Evolutionary conservation across 495 filamentous ascomycete species (phyloP), one percentile per base, ranked within the genome.

Genomic region (Talaromyces adpressus): DNA sequence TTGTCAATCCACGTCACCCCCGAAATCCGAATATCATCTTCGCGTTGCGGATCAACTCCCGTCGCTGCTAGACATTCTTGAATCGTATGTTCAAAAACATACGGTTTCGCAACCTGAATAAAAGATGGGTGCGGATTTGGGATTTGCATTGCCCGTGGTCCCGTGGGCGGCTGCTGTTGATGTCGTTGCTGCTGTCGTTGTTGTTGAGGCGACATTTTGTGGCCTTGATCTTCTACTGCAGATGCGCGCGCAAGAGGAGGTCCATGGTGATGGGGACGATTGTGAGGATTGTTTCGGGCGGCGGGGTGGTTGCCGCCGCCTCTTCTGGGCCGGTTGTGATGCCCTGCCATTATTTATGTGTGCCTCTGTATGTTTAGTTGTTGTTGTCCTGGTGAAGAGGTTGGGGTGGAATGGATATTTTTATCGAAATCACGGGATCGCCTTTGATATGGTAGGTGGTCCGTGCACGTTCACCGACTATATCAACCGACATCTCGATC

Each of bases 1-100:
- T 82, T 87, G 70, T 93, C 90, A 57, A 96, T 90, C 84, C 91
- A 89, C 6, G 87, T 80, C 0, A 95, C 85, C 39, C 91, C 92
- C 65, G 89, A 87, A 18, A 95, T 72, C 36, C 91, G 84, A 57
- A 87, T 78, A 34, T 71, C 79, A 64, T 92, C 90, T 68, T 96
- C 91, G 22, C 82, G 81, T 18, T 80, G 78, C 41, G 84, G 81
- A 57, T 80, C 82, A 34, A 84, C 76, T 0, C 81, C 81, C 70
- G 82, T 77, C 12, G 74, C 76, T 1, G 75, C 71, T n/a, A 89
- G 75, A 62, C 83, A 86, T 65, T 79, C 75, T 62, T 86, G 80
- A 23, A 89, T 78, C 36, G 82, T 82, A 64, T 85, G 80, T 68
- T 89, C 81, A 64, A 87, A 86, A 64, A 90, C 75, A 66, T 86